phyloP scores from a whole-genome alignment of 495 filamentous ascomycete genomes.

The Penicillium bovifimosum region DNA sequence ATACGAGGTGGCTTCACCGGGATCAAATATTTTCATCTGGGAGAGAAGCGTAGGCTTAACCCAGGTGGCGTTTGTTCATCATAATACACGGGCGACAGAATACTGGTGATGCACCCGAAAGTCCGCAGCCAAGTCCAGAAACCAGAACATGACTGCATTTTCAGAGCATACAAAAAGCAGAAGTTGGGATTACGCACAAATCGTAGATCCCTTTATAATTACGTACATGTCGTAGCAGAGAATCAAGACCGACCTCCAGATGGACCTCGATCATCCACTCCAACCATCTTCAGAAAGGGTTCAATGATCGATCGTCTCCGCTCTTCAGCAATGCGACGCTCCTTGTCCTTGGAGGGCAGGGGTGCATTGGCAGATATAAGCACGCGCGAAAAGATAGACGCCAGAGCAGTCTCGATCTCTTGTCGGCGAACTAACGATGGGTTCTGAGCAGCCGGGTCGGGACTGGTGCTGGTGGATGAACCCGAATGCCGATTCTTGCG shows the following conservation, averaged over 20 bases:
- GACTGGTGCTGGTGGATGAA: slow-evolving; percentile 8
- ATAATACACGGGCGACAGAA: slow-evolving; percentile 1
- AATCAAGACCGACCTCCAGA: slow-evolving; percentile 28
- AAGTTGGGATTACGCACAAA: too few relatives aligned
- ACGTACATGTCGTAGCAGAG: neutral
- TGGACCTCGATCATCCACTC: slow-evolving; percentile 36
- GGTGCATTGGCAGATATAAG: slow-evolving; percentile 33
- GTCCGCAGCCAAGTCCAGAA: neutral
- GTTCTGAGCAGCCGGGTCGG: neutral
- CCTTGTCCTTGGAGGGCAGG: slow-evolving; percentile 36
- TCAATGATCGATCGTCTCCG: slow-evolving; percentile 39
- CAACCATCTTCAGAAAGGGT: slow-evolving; percentile 42
- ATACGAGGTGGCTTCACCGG: neutral
- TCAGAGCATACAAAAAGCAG: neutral
- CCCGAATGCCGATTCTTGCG: slow-evolving; percentile 23
- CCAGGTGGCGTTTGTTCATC: neutral
- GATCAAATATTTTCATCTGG: neutral
- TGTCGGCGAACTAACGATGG: slow-evolving; percentile 26
- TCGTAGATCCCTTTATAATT: neutral
- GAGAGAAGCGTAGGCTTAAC: neutral
- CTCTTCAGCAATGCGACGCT: slow-evolving; percentile 36
- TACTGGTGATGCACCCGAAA: neutral
- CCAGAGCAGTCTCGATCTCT: slow-evolving; percentile 31
- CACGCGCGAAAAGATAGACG: slow-evolving; percentile 29
- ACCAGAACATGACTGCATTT: neutral